Evolutionary conservation across 768 basidiomycete species (phyloP), one percentile per base, ranked within the genome.

Genomic region (Agaricus blazei): DNA sequence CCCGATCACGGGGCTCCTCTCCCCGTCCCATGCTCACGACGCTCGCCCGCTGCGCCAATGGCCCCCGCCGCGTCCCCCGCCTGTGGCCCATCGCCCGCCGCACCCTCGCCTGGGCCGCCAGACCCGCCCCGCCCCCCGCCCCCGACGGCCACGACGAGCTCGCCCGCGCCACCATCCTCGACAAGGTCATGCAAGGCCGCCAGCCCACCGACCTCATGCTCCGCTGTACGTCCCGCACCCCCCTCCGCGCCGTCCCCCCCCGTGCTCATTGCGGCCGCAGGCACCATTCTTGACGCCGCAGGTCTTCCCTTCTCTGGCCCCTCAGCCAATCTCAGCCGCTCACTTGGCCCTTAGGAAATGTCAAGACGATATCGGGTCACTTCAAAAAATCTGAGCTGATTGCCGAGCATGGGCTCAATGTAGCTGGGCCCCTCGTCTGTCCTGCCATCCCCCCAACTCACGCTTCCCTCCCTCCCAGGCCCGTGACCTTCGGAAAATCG

Each of bases 401-500:
- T 70, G 71, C 79, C 37, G 90, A 94, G 66, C 92, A 96, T 70
- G 82, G 85, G 62, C 73, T 98, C 60, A 93, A 96, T 75, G 95
- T 97, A 76, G 73, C 88, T 71, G 24, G 52, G 52, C 49, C 57
- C 50, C 43, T 38, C 24, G 36, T 37, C 44, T 47, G 28, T 54
- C 6, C 23, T 24, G 29, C 42, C 48, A 26, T 9, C 27, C 27
- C 23, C 34, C 58, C 56, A 59, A 62, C 52, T 54, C 51, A 59
- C 7, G 19, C 19, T 28, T 40, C 46, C 46, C 12, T 43, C 50
- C 55, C 52, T 58, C 48, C 48, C 62, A 94, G 90, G 88, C 93
- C 62, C 88, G 96, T 78, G 96, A 98, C 75, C 77, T 98, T 24
- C 87, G 96, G 52, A 97, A 98, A 76, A 90, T 98, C 61, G 96